These are phyloP conservation scores for Macrotyloma uniflorum DNA, from an alignment of 306 rosid species.

Conservation along the genomic window DNA sequence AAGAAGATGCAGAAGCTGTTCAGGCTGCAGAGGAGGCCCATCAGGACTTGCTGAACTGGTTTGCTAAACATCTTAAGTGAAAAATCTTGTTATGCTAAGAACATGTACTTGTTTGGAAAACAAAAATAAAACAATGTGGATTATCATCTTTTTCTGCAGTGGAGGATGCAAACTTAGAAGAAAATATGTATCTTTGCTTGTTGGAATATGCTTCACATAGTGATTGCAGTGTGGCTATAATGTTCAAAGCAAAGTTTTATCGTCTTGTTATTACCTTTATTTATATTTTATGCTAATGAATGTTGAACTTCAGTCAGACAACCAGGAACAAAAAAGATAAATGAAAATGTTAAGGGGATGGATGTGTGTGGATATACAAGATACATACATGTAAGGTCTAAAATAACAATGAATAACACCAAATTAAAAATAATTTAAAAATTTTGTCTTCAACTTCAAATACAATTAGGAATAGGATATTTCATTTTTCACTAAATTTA, in stretches of 20 bases:
- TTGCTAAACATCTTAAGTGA: conserved; percentile 47
- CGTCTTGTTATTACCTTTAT: too few relatives aligned
- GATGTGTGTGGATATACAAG: too few relatives aligned
- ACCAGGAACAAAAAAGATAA: too few relatives aligned
- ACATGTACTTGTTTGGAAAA: not conserved
- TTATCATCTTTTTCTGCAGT: not conserved
- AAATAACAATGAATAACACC: too few relatives aligned
- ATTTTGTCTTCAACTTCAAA: too few relatives aligned
- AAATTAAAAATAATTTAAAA: too few relatives aligned
- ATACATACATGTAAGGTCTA: too few relatives aligned
- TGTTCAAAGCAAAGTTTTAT: not conserved
- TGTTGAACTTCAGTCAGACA: too few relatives aligned
- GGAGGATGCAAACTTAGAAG: not conserved
- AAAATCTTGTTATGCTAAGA: not conserved
- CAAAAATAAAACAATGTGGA: not conserved
- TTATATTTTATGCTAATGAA: too few relatives aligned
- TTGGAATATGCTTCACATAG: not conserved
- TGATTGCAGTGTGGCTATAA: not conserved
- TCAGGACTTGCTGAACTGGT: conserved; percentile 54
- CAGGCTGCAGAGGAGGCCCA: conserved; percentile 61
- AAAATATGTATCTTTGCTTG: not conserved
- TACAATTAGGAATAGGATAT: too few relatives aligned
- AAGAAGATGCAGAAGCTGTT: conserved; percentile 47
- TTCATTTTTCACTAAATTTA: too few relatives aligned
- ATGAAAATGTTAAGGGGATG: too few relatives aligned